These are phyloP conservation scores for Suillus lakei DNA, from an alignment of 768 basidiomycete species.

Conservation along the genomic window DNA sequence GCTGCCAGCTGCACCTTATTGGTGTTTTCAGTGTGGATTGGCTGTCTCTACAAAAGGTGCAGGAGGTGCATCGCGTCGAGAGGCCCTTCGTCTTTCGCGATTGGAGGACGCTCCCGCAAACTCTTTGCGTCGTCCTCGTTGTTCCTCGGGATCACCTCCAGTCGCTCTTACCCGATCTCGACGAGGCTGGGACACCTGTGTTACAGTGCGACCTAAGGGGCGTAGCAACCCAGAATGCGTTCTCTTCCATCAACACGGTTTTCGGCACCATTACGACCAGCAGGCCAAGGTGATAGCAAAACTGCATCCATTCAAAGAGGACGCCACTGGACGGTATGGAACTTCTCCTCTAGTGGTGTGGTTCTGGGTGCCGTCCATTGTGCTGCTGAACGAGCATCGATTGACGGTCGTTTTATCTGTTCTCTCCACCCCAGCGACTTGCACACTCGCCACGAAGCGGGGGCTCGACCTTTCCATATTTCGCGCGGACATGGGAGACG, in stretches of 20 bases:
- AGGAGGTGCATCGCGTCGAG: constrained; percentile 11
- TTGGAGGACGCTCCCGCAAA: constrained; percentile 34
- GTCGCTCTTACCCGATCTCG: constrained; percentile 27
- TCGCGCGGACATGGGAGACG: not conserved
- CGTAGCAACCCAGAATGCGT: constrained; percentile 12
- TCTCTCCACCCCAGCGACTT: constrained; percentile 16
- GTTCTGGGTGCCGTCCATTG: constrained; percentile 19
- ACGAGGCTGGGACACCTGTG: constrained; percentile 19
- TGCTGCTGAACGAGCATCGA: constrained; percentile 17
- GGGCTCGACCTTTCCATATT: not conserved
- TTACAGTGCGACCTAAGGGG: constrained; percentile 28
- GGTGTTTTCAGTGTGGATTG: constrained; percentile 39
- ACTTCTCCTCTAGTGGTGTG: constrained; percentile 25
- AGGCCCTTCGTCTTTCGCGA: constrained; percentile 31
- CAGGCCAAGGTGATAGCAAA: constrained; percentile 24
- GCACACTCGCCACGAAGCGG: constrained; percentile 11
- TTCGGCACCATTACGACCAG: constrained; percentile 24
- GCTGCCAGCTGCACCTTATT: constrained; percentile 45
- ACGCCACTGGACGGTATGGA: constrained; percentile 19
- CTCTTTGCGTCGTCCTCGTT: constrained; percentile 36
- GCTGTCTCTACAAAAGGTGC: constrained; percentile 21
- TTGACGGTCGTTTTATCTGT: constrained; percentile 23
- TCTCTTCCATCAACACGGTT: constrained; percentile 24
- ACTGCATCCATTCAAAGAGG: constrained; percentile 19
- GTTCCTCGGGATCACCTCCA: constrained; percentile 34